phyloP scores from a whole-genome alignment of 768 basidiomycete genomes.

The Harrya chromipes region DNA sequence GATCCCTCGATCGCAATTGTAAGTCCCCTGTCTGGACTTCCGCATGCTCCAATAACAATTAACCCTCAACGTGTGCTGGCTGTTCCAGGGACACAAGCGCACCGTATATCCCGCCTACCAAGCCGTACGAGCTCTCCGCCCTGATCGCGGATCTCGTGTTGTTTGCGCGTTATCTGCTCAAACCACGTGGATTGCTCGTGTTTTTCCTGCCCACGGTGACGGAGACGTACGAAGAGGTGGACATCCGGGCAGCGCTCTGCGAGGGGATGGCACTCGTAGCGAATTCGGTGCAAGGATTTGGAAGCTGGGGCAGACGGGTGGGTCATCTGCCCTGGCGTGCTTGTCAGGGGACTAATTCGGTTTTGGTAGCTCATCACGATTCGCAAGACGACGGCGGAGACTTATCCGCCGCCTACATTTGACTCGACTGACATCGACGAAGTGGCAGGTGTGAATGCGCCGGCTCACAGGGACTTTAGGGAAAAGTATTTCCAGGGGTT shows the following conservation, averaged over 20 bases:
- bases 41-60: too few relatives aligned
- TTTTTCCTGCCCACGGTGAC: constrained; percentile 94
- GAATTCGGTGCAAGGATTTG: constrained; percentile 91
- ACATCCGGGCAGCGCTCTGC: constrained; percentile 73
- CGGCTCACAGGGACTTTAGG: constrained; percentile 88
- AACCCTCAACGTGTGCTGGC: not conserved
- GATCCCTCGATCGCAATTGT: constrained; percentile 40
- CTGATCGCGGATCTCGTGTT: constrained; percentile 79
- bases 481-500: constrained; percentile 88
- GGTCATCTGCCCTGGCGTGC: constrained; percentile 29
- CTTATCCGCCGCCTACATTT: constrained; percentile 56
- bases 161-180: constrained; percentile 79
- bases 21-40: too few relatives aligned
- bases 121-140: constrained; percentile 87
- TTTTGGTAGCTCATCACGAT: constrained; percentile 85
- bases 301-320: constrained; percentile 91
- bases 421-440: constrained; percentile 25
- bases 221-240: constrained; percentile 87
- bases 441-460: constrained; percentile 42
- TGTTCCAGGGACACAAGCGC: constrained; percentile 40
- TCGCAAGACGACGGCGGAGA: constrained; percentile 54
- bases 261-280: constrained; percentile 86
- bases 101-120: constrained; percentile 85
- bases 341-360: constrained; percentile 1
- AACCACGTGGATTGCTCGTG: constrained; percentile 83